Evolutionary conservation across 257 asterid genomes (phyloP), one percentile per base, ranked within the genome.

Genomic region (Gentiana dahurica): DNA sequence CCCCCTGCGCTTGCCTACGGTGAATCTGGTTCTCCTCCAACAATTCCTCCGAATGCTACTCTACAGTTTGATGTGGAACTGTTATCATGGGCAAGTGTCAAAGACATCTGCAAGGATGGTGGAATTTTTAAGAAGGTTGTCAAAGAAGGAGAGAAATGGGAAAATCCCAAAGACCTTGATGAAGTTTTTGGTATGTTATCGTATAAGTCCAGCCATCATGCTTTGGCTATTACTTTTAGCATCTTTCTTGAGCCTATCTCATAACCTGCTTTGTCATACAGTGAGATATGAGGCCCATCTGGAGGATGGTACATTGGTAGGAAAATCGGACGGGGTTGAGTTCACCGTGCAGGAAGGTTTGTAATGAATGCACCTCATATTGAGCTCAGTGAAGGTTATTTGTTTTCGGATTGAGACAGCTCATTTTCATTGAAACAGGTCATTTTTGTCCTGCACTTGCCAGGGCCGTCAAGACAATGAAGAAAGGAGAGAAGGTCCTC

Each of bases 81-180:
- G 65, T 70, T 81, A 24, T 78, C 85, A 1, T 81, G 89, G 89
- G 75, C 46, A 3, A 81, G 89, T 24, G 80, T 81, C 39, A 81
- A 81, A 76, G 89, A 81, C 62, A 78, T 78, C 64, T 81, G 79
- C 58, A 78, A 81, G 57, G 85, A 78, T 64, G 89, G 85, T 61
- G 89, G 89, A 15, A 74, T 81, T 50, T 78, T 68, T 59, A 81
- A 81, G 70, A 81, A 81, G 71, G 63, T 78, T 36, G 64, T 81
- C 12, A 57, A 51, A 0, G 70, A 73, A 44, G 87, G 87, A 51
- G 84, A 77, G 46, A 72, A 72, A 50, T 81, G 81, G 83, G 82
- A 78, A 74, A 78, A 78, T 54, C 89, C 89, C n/a, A 81, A 78
- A 69, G 89, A 81, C 55, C 68, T 54, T 37, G 89, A 81, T 57